phyloP scores from a whole-genome alignment of 2,329 filamentous ascomycete genomes.

The Cladobotryum mycophilum region DNA sequence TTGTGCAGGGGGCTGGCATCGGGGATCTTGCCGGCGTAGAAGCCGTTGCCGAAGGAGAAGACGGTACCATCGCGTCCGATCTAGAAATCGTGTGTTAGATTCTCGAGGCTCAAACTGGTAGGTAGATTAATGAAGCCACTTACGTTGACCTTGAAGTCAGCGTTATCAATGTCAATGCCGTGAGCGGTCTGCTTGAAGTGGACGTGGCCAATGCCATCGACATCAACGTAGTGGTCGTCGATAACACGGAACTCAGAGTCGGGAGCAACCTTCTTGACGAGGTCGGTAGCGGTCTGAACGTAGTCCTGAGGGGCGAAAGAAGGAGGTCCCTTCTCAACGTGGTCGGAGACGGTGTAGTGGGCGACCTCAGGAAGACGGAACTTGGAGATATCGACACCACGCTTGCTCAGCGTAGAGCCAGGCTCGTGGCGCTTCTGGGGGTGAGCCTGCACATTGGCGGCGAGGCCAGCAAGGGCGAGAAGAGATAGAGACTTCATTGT shows the following conservation, averaged over 20 bases:
- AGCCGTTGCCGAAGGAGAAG: slow-evolving; percentile 51
- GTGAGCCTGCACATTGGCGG: slow-evolving; percentile 25
- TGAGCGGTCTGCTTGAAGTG: slow-evolving; percentile 54
- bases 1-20: slow-evolving; percentile 31
- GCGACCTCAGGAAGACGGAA: slow-evolving; percentile 27
- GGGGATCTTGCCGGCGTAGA: slow-evolving; percentile 38
- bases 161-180: slow-evolving; percentile 54
- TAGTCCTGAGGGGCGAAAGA: slow-evolving; percentile 28
- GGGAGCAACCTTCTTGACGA: slow-evolving; percentile 34
- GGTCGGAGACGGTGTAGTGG: slow-evolving; percentile 21
- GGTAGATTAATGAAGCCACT: slow-evolving; percentile 19
- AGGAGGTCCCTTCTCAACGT: slow-evolving; percentile 14
- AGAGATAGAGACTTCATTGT: slow-evolving; percentile 29
- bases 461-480: slow-evolving; percentile 29
- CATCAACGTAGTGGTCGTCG: slow-evolving; percentile 47
- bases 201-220: slow-evolving; percentile 50
- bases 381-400: slow-evolving; percentile 27
- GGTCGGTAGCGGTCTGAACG: slow-evolving; percentile 37
- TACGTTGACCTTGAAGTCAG: slow-evolving; percentile 55
- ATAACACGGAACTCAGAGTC: slow-evolving; percentile 43
- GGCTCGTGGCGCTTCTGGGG: slow-evolving; percentile 22
- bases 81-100: slow-evolving; percentile 22
- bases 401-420: slow-evolving; percentile 19
- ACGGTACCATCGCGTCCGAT: slow-evolving; percentile 46
- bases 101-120: too few relatives aligned